Evolutionary conservation across 2,329 filamentous ascomycete genomes (phyloP).

Genomic region (Mariannaea elegans): DNA sequence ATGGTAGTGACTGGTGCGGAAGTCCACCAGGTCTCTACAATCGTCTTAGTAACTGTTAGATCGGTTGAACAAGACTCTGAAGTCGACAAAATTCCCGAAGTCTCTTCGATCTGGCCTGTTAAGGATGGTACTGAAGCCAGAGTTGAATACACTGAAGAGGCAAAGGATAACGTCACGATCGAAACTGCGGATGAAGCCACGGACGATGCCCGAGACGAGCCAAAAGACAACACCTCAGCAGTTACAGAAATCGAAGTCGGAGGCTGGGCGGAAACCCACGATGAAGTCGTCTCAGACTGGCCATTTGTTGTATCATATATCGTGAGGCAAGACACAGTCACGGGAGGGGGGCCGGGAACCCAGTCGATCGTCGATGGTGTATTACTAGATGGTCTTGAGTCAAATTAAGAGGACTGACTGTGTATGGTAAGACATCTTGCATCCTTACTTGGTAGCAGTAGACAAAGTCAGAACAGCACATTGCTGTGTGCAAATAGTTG

Average conservation of each 20-base stretch:
- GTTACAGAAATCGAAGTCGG: slow-evolving; percentile 14
- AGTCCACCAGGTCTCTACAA: slow-evolving; percentile 37
- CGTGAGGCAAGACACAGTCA: slow-evolving; percentile 33
- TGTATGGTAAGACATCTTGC: background rate
- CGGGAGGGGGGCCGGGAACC: background rate
- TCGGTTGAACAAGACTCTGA: slow-evolving; percentile 36
- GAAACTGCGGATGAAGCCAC: background rate
- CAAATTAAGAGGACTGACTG: background rate
- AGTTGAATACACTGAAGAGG: background rate
- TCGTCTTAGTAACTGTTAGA: slow-evolving; percentile 37
- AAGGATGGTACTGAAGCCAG: background rate
- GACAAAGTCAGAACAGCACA: slow-evolving; percentile 33
- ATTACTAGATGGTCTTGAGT: slow-evolving; percentile 22
- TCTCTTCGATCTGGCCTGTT: background rate
- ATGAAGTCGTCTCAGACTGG: background rate
- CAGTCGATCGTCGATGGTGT: slow-evolving; percentile 17
- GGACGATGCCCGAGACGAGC: slow-evolving; percentile 7
- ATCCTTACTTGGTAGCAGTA: slow-evolving; percentile 31
- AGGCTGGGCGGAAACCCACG: background rate
- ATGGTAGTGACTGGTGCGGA: slow-evolving; percentile 26
- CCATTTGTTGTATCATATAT: slow-evolving; percentile 23
- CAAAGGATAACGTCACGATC: background rate
- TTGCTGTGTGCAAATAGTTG: slow-evolving; percentile 31
- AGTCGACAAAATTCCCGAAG: background rate
- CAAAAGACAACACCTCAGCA: slow-evolving; percentile 10